Base-by-base conservation (phyloP, 1,284 basidiomycete species). In the Gastroboletus turbinatus region DNA sequence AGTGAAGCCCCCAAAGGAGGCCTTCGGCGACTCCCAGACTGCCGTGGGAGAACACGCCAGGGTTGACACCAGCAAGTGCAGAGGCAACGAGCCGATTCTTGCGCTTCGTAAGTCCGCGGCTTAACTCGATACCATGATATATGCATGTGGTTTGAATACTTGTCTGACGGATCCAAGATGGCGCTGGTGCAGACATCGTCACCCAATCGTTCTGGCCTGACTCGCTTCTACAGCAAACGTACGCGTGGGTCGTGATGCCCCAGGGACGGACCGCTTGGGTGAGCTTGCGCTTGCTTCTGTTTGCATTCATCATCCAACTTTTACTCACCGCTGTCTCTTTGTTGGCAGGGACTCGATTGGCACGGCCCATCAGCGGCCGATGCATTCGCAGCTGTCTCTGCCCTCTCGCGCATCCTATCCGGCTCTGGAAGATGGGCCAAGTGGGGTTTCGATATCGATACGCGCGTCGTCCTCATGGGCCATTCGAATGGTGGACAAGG, bases 401-500 rank as follows among this genome's bases (percentile, higher is more conserved):
- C 88, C 2, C 68, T 90, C 27, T 69, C 71, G 13, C 53, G 53
- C 4, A 82, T 87, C 44, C 71, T 88, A 40, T 59, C 58, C 50
- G 53, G 54, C 10, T 67, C 63, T 17, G 59, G 65, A 2, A 59
- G 64, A 16, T 85, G 81, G 79, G 69, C 70, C 46, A 54, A 64
- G 13, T 83, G 81, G 76, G 58, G 62, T 8, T 71, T 81, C 4
- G 58, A 66, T 25, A 27, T 65, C 1, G 66, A 78, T 8, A 73
- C 77, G 2, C 76, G 75, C 27, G 81, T 85, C 0, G 69, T 91
- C 11, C 66, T 95, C 8, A 75, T 95, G 45, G 94, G 94, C 0
- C 94, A 97, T 67, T 96, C 94, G 2, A 97, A 97, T 68, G 94
- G 94, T 10, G 94, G 94, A 4, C 94, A 97, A 72, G 94, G 94